Base-by-base conservation (phyloP, 768 basidiomycete genomes). In the Boletus edulis region DNA sequence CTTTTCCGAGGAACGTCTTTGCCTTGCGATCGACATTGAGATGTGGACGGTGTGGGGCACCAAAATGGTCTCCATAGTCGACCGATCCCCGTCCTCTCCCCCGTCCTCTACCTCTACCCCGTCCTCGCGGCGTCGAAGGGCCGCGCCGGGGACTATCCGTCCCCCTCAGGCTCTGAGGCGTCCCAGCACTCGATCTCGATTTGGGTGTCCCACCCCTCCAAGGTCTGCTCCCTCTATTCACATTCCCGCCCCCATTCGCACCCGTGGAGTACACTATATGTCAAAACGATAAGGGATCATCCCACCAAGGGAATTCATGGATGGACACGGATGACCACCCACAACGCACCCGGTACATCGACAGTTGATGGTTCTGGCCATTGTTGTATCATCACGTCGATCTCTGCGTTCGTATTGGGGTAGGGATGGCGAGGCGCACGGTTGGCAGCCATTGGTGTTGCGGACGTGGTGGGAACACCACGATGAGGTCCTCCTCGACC, bases 101-200 rank as follows among this genome's bases (percentile, higher is more conserved):
- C 17, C 66, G 47, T 10, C 63, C 66, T 24, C 60, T 48, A 2
- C 68, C 64, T 47, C 67, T 49, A 4, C 69, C 72, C 10, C 67
- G 51, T 6, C 67, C 61, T 49, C 50, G 46, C 5, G 62, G 56
- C 10, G 57, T 60, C 14, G 5, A 45, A 35, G 34, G 7, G 12
- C 65, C 57, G 0, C 60, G 44, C 12, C 56, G 37, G 8, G 61
- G 58, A 35, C 54, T 62, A 27, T 61, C 51, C 4, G 14, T 24
- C 15, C 65, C 65, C 18, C 60, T 60, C 13, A 27, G 29, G 29
- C 29, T 37, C 8, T 12, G 31, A 6, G 63, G 63, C 0, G 58
- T 60, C 50, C 58, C 51, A 42, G 52, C 34, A 4, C 61, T 54
- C 1, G 52, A 65, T 58, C 61, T 44, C 20, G 54, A 43, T 4